A percentile compares a stretch with the other conserved stretches of the same genome.
phyloP scores from a whole-genome alignment of 2,329 filamentous ascomycete genomes.

The Colletotrichum tanaceti region DNA sequence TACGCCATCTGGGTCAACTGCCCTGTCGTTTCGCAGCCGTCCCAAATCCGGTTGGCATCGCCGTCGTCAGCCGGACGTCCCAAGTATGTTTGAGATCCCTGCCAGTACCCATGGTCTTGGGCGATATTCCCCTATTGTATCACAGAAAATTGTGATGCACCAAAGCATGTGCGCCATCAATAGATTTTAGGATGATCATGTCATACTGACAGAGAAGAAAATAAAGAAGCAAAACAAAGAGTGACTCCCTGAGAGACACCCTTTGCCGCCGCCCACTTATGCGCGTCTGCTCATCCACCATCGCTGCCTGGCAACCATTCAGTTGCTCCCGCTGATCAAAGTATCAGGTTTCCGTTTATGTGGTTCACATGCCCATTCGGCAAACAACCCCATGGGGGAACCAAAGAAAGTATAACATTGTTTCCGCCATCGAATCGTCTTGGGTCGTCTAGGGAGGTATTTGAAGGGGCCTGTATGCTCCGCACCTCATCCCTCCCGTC shows the following conservation, averaged over 20 bases:
- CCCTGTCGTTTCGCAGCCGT: conserved; percentile 11
- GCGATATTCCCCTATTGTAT: conserved; percentile 22
- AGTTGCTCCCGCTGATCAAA: conserved; percentile 37
- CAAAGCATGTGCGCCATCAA: conserved; percentile 37
- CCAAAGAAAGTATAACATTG: conserved; percentile 7
- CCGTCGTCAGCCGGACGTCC: conserved; percentile 21
- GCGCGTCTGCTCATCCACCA: background rate
- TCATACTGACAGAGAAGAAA: conserved; percentile 16
- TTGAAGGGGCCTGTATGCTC: conserved; percentile 21
- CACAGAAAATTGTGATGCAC: conserved; percentile 24
- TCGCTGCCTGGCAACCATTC: background rate
- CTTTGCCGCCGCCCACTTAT: conserved; percentile 9
- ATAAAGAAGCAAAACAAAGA: background rate
- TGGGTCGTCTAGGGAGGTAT: conserved; percentile 5
- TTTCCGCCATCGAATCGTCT: conserved; percentile 8
- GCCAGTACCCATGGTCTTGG: conserved; percentile 26
- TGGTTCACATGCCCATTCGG: conserved; percentile 32
- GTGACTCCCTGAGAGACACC: conserved; percentile 5
- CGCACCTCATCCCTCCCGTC: conserved; percentile 21
- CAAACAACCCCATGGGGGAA: conserved; percentile 20
- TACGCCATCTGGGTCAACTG: conserved; percentile 10
- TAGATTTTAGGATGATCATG: conserved; percentile 29
- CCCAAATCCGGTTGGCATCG: conserved; percentile 6
- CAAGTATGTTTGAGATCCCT: conserved; percentile 38
- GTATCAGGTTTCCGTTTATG: conserved; percentile 24